Evolutionary conservation across 495 filamentous ascomycete genomes (phyloP), one percentile per base, ranked within the genome.

Genomic region (Penicillium angulare): DNA sequence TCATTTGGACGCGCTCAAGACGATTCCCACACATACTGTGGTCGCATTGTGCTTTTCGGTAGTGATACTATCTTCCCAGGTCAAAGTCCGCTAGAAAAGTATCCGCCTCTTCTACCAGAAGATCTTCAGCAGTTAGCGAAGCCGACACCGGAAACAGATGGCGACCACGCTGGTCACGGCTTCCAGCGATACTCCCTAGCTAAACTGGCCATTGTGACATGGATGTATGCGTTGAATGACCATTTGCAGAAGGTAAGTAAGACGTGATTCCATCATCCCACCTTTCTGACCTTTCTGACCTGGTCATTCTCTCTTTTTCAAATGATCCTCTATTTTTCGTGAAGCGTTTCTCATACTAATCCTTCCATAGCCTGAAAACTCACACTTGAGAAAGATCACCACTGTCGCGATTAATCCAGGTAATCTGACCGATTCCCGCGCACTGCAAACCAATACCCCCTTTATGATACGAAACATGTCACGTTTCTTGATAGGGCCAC

Each of bases 321-420:
- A 3, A 12, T 27, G 4, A 41, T 7, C 2, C 8, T 21, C 7
- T 1, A 26, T 13, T 3, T 10, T 9, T 18, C 5, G n/a, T 24
- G 3, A 12, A 13, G 21, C 1, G 8, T 31, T 16, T 13, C 9
- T 9, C 3, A 7, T 3, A 23, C 31, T 59, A n/a, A 52, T 15
- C 6, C 7, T 13, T 35, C 10, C 20, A 21, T 27, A 18, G 24
- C n/a, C 3, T 2, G 15, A 59, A 73, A 60, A 74, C 22, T 47
- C 63, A 5, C 48, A 36, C 5, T 49, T 76, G 21, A 62, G 51
- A 35, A 73, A 68, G 0, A 73, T 79, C 49, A 77, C 74, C 0
- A 73, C 66, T 15, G 61, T 74, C 6, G 66, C 69, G 17, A 67
- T 78, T 29, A 72, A 79, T 49, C 76, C 75, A 0, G 74, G 78